Evolutionary conservation across 805 yeast species (phyloP), one percentile per base, ranked within the genome.

Genomic region (Zygotorulaspora sp.): DNA sequence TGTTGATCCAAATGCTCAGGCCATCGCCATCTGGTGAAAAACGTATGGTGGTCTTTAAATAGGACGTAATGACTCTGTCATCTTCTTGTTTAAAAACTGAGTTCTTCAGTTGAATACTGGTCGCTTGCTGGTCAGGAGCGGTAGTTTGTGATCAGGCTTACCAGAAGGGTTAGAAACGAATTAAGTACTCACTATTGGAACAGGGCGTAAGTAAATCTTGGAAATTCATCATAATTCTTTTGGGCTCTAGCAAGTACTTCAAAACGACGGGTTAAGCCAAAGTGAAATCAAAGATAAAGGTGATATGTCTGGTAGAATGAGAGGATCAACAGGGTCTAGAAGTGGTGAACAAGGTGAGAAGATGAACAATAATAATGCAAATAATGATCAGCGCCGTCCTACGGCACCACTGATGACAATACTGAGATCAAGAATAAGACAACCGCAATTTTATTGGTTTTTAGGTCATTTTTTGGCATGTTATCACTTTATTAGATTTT

Each of bases 401-500:
- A 35, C 47, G 18, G 50, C 52, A 8, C 54, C 57, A 2, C 47
- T 56, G 31, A 33, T 36, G 27, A 47, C 48, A 11, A 40, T 56
- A 11, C 26, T 56, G 12, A 43, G 40, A 33, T 48, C 57, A 14
- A 44, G 57, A 26, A 41, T 55, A 17, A 53, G 61, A 46, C 72
- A 78, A 8, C 77, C 78, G 6, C 86, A 80, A 55, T 78, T 81
- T 53, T 77, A 77, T 49, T 81, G 89, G 89, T 81, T 73, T 47
- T 36, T 78, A 18, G 81, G 83, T 12, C 85, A 81, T 58, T 66
- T 74, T 10, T 53, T 68, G 21, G 74, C 78, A 2, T 2, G 47
- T 58, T 37, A 72, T 63, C 57, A 71, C 72, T 50, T 40, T 61
- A 3, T 45, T 61, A 13, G 67, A 65, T 50, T 57, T 65, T 30